Evolutionary conservation across 2,329 filamentous ascomycete species (phyloP), one percentile per base, ranked within the genome.

Genomic region (Alternaria hordeiaustralica): DNA sequence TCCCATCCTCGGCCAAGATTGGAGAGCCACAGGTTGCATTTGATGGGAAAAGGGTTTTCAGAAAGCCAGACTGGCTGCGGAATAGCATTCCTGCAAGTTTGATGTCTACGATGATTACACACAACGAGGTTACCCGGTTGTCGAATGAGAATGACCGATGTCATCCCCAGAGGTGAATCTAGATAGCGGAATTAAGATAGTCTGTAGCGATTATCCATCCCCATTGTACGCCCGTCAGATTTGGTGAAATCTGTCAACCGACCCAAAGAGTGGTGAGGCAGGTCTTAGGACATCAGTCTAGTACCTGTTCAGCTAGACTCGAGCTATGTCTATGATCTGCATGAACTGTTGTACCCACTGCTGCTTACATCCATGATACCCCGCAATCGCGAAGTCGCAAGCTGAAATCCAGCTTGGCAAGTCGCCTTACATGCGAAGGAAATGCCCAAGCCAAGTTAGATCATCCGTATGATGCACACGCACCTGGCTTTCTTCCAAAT

Each of bases 31-130:
- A 58, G 20, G 28, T 8, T 20, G 56, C 45, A 4, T 57, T 64
- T 23, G 65, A 65, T 5, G 55, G 36, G 1, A 64, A 64, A 44
- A 63, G 56, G 30, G 21, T 28, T n/a, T 58, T 58, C 15, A 47
- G 66, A 21, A 73, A 63, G 28, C 71, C 72, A 7, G 71, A 74
- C 58, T 74, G 71, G 71, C 25, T 75, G 62, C 56, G 70, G 43
- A 63, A 55, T 21, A 64, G 63, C 20, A 58, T 74, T 26, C 72
- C 70, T 7, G 63, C 58, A 7, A 68, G 63, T 57, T 46, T 74
- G 56, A 68, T 74, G 65, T 65, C 61, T 9, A 72, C 68, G 4
- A 58, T 62, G 28, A 54, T 68, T n/a, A 68, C 63, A 51, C 66
- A 63, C 2, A 55, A 60, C 41, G 66, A 69, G 30, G n/a, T 58